phyloP scores from a whole-genome alignment of 2,329 filamentous ascomycete species.

The Aspergillus tubingensis region DNA sequence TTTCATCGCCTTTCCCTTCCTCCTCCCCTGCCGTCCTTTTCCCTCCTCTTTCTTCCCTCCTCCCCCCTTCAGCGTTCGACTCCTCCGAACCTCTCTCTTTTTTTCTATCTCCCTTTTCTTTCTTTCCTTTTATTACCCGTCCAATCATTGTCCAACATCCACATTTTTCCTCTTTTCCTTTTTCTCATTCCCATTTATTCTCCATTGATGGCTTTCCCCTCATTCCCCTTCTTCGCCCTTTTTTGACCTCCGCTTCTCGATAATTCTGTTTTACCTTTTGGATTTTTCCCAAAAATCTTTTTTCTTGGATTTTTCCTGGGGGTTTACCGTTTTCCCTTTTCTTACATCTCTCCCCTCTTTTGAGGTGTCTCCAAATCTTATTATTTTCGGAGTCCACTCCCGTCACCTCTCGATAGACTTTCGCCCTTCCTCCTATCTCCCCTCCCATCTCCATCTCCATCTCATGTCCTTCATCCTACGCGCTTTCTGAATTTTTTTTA shows the following conservation, averaged over 20 bases:
- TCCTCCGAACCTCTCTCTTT: conserved; percentile 10
- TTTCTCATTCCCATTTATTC: conserved; percentile 6
- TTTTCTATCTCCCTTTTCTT: background rate
- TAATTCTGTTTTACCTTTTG: conserved; percentile 2
- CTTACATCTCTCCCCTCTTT: background rate
- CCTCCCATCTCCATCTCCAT: conserved; percentile 2
- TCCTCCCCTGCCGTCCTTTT: background rate
- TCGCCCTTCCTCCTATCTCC: conserved; percentile 9
- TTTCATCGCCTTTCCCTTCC: conserved; percentile 11
- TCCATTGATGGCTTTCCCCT: conserved; percentile 12
- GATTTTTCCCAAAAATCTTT: conserved; percentile 7
- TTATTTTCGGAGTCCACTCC: conserved; percentile 8
- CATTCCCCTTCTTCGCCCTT: conserved; percentile 7
- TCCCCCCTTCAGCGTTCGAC: conserved; percentile 2
- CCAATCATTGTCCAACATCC: conserved; percentile 1
- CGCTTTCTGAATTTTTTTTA: background rate
- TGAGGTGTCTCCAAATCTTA: background rate
- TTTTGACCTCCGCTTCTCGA: conserved; percentile 1
- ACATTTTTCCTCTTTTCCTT: conserved; percentile 8
- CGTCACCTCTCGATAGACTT: conserved; percentile 5
- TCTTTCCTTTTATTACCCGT: conserved; percentile 6
- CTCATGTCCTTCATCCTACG: conserved; percentile 11
- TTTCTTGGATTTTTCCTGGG: conserved; percentile 4
- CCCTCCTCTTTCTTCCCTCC: background rate
- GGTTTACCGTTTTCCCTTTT: background rate